Conservation (phyloP, 129 eudicot species). For the Solidago caesia region DNA sequence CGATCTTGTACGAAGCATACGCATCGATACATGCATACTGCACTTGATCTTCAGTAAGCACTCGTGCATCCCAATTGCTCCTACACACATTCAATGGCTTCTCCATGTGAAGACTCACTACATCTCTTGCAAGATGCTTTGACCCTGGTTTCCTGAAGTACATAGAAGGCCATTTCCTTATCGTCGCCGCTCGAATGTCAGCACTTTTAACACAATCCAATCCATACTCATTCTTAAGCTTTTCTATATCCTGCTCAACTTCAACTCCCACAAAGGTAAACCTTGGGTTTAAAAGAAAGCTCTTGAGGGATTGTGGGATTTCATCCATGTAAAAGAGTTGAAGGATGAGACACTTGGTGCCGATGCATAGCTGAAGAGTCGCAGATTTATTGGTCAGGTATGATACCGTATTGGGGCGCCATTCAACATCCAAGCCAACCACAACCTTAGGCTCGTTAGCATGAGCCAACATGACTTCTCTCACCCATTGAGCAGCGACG, state of each 20-base stretch:
- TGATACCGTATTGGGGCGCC: conserved; percentile 21
- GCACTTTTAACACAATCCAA: conserved; percentile 20
- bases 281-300: conserved; percentile 23
- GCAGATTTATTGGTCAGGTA: conserved; percentile 33
- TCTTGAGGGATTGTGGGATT: conserved; percentile 36
- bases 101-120: conserved; percentile 37
- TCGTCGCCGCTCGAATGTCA: conserved; percentile 35
- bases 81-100: conserved; percentile 39
- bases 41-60: conserved; percentile 37
- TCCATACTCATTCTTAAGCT: conserved; percentile 47
- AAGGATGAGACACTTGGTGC: conserved; percentile 39
- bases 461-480: background rate
- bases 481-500: background rate
- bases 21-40: conserved; percentile 70
- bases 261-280: conserved; percentile 46
- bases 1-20: conserved; percentile 57
- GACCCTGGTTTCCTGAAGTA: conserved; percentile 34
- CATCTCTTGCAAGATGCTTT: conserved; percentile 39
- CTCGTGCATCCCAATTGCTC: conserved; percentile 52
- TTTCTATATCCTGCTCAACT: conserved; percentile 32
- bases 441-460: background rate
- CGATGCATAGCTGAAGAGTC: conserved; percentile 33
- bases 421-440: conserved; percentile 44
- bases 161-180: conserved; percentile 37
- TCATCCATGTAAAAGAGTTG: conserved; percentile 43